These are phyloP conservation scores for Mucor velutinosus DNA, from an alignment of 371 early-diverging fungal species.

Conservation along the genomic window DNA sequence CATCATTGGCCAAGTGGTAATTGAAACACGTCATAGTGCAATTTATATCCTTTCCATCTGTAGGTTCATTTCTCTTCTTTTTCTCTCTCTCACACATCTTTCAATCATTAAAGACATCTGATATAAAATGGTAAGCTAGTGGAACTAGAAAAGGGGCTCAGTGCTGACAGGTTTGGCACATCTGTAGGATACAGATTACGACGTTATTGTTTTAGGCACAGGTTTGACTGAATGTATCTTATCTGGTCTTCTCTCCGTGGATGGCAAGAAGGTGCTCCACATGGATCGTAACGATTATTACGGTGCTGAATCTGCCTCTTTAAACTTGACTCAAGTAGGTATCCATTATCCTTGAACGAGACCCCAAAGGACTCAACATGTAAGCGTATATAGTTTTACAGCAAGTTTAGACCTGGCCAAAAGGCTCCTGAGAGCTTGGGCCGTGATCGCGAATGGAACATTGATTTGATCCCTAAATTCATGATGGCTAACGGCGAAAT, in stretches of 20 bases:
- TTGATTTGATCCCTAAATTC: slow-evolving; percentile 99
- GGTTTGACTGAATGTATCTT: slow-evolving; percentile 99
- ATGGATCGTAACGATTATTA: slow-evolving; percentile 99
- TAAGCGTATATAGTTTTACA: slow-evolving; percentile 63
- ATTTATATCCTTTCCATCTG: not conserved
- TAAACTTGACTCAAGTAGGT: slow-evolving; percentile 90
- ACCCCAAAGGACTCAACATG: not conserved
- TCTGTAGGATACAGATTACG: slow-evolving; percentile 84
- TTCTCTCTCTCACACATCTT: not conserved
- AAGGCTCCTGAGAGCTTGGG: slow-evolving; percentile 73
- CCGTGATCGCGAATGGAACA: slow-evolving; percentile 93
- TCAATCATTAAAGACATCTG: not conserved
- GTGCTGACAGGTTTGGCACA: not conserved
- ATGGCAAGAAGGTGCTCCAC: slow-evolving; percentile 98
- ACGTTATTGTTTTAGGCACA: slow-evolving; percentile 98
- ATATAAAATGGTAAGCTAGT: slow-evolving; percentile 10
- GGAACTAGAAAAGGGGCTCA: not conserved
- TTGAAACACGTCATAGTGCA: slow-evolving; percentile 7
- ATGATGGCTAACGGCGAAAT: slow-evolving; percentile 98
- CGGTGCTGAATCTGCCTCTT: slow-evolving; percentile 94
- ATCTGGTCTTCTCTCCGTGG: slow-evolving; percentile 95
- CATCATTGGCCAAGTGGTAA: not conserved
- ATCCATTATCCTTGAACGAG: not conserved
- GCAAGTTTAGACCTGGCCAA: slow-evolving; percentile 81
- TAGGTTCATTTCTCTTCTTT: not conserved